Conservation (phyloP, 2,329 filamentous ascomycete species). For the Scorias spongiosa region DNA sequence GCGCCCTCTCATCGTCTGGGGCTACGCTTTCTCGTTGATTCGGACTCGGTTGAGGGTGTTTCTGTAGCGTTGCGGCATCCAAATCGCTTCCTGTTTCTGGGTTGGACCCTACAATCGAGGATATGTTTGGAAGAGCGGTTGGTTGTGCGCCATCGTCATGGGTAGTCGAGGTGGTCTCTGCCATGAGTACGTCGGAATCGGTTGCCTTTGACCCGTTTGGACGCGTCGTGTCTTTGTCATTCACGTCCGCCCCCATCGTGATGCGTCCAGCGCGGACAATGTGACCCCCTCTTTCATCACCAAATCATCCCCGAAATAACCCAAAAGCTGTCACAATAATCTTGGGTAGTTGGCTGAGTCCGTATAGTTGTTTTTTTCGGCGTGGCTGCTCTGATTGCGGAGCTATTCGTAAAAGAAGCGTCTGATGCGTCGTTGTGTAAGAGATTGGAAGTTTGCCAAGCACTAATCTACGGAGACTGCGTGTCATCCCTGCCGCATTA, state of each 20-base stretch:
- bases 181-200: not conserved
- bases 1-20: slow-evolving; percentile 4
- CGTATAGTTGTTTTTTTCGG: not conserved
- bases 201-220: slow-evolving; percentile 1
- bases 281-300: not conserved
- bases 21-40: not conserved
- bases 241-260: not conserved
- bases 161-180: not conserved
- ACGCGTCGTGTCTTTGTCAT: slow-evolving; percentile 1
- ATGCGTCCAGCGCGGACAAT: not conserved
- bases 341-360: not conserved
- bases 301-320: not conserved
- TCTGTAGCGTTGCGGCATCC: not conserved
- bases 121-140: not conserved
- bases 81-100: slow-evolving; percentile 1
- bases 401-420: not conserved
- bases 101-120: not conserved
- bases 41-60: not conserved
- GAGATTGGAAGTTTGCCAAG: not conserved
- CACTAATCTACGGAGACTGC: not conserved
- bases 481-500: too few species aligned
- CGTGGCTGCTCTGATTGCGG: not conserved
- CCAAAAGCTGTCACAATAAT: not conserved
- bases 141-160: not conserved
- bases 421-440: not conserved